phyloP scores from a whole-genome alignment of 768 basidiomycete species.

The Phlebiopsis flavidoalba region DNA sequence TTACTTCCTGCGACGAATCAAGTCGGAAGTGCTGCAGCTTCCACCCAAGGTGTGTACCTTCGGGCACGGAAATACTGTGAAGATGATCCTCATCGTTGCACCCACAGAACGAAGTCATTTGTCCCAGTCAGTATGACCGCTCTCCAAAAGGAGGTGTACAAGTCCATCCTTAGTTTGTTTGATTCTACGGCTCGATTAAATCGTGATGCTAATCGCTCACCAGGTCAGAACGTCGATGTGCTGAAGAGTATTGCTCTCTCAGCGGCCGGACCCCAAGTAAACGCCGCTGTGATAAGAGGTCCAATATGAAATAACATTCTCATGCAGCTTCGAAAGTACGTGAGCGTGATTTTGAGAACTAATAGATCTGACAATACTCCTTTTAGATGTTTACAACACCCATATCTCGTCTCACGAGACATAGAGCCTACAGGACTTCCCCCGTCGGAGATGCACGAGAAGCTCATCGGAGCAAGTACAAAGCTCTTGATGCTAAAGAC shows the following conservation, averaged over 20 bases:
- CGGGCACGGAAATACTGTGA: background rate
- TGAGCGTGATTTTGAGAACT: constrained; percentile 3
- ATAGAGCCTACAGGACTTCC: constrained; percentile 70
- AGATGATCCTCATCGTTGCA: background rate
- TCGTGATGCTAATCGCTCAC: background rate
- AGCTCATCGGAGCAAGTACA: constrained; percentile 78
- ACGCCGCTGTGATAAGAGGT: constrained; percentile 34
- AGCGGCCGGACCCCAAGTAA: constrained; percentile 24
- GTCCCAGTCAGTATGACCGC: constrained; percentile 86
- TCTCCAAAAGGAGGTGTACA: constrained; percentile 84
- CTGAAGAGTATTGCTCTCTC: constrained; percentile 55
- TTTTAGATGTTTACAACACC: constrained; percentile 81
- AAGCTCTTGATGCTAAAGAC: constrained; percentile 76
- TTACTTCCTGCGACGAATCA: constrained; percentile 91
- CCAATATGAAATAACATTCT: constrained; percentile 74
- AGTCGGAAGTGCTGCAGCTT: constrained; percentile 88
- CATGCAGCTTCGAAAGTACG: constrained; percentile 86
- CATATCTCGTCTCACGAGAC: constrained; percentile 75
- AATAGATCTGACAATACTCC: background rate
- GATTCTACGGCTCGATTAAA: background rate
- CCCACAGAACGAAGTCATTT: constrained; percentile 78
- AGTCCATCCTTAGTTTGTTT: constrained; percentile 69
- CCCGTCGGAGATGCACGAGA: constrained; percentile 61
- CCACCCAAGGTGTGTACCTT: constrained; percentile 68
- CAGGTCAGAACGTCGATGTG: constrained; percentile 68